Conservation (phyloP, 257 asterid species). For the Lycium barbarum region DNA sequence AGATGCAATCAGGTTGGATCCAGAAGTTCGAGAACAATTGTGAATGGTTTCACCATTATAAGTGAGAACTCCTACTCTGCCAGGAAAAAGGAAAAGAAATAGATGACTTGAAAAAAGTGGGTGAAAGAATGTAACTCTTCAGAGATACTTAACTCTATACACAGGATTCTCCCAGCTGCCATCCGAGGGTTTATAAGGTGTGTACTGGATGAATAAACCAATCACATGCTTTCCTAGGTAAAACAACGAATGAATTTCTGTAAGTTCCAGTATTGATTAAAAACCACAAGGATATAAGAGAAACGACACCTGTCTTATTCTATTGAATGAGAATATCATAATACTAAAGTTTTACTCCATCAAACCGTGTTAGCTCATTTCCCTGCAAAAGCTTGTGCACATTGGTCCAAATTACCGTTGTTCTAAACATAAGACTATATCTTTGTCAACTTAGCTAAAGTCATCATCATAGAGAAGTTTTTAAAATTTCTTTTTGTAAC, state of each 20-base stretch:
- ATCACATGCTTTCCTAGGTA: slow-evolving; percentile 84
- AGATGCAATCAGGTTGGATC: not conserved
- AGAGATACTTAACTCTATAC: slow-evolving; percentile 67
- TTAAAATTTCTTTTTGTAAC: not conserved
- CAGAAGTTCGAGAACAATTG: not conserved
- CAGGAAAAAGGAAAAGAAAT: not conserved
- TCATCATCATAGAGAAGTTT: not conserved
- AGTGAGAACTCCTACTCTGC: slow-evolving; percentile 1
- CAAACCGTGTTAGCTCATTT: slow-evolving; percentile 14
- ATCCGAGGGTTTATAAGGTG: slow-evolving; percentile 84
- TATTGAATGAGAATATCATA: slow-evolving; percentile 5
- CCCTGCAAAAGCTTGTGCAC: not conserved
- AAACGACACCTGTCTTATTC: not conserved
- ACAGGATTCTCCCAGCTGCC: slow-evolving; percentile 95
- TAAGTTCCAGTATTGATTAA: slow-evolving; percentile 1
- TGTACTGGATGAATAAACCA: slow-evolving; percentile 90
- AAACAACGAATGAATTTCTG: slow-evolving; percentile 30
- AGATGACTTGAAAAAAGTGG: not conserved
- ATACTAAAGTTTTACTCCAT: not conserved
- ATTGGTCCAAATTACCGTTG: not conserved
- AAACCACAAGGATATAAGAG: slow-evolving; percentile 9
- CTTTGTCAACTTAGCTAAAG: not conserved
- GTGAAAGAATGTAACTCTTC: slow-evolving; percentile 22
- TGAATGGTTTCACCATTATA: not conserved
- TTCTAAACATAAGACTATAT: not conserved